Conservation (phyloP, 441 rosid genomes). For the Pelargonium myrrhifolium region DNA sequence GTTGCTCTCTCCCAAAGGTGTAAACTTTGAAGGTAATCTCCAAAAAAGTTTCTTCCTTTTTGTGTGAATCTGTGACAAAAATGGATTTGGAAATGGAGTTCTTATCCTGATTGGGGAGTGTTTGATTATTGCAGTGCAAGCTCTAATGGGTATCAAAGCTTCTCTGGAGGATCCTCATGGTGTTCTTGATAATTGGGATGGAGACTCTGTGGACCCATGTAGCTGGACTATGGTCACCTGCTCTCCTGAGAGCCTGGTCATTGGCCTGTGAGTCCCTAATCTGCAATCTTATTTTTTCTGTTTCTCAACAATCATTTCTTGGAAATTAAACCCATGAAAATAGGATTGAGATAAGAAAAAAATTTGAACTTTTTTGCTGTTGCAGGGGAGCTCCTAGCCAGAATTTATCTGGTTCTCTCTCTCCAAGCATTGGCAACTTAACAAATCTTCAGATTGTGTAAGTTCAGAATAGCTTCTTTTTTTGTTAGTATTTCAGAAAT, state of each 20-base stretch:
- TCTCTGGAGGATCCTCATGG: slow-evolving; percentile 81
- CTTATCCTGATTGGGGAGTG: slow-evolving; percentile 16
- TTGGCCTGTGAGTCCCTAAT: slow-evolving; percentile 70
- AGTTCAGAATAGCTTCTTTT: slow-evolving; percentile 22
- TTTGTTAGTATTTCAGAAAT: background rate
- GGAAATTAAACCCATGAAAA: background rate
- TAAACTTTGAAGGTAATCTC: slow-evolving; percentile 84
- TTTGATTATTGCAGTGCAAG: slow-evolving; percentile 54
- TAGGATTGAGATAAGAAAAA: background rate
- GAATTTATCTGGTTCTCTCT: slow-evolving; percentile 82
- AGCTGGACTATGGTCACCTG: slow-evolving; percentile 99
- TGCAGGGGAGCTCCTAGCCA: slow-evolving; percentile 94
- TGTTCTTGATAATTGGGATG: slow-evolving; percentile 96
- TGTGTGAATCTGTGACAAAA: slow-evolving; percentile 6
- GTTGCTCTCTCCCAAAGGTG: slow-evolving; percentile 83
- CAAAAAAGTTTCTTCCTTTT: slow-evolving; percentile 4
- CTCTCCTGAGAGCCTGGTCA: slow-evolving; percentile 75
- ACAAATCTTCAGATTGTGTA: slow-evolving; percentile 88
- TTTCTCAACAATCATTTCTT: background rate
- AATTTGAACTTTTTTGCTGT: slow-evolving; percentile 10
- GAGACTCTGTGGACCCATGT: slow-evolving; percentile 96
- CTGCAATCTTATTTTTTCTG: background rate
- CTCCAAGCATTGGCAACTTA: slow-evolving; percentile 89
- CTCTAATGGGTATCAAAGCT: slow-evolving; percentile 75
- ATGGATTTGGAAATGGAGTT: slow-evolving; percentile 9